phyloP scores from a whole-genome alignment of 2,329 filamentous ascomycete species.

The Cladophialophora immunda region DNA sequence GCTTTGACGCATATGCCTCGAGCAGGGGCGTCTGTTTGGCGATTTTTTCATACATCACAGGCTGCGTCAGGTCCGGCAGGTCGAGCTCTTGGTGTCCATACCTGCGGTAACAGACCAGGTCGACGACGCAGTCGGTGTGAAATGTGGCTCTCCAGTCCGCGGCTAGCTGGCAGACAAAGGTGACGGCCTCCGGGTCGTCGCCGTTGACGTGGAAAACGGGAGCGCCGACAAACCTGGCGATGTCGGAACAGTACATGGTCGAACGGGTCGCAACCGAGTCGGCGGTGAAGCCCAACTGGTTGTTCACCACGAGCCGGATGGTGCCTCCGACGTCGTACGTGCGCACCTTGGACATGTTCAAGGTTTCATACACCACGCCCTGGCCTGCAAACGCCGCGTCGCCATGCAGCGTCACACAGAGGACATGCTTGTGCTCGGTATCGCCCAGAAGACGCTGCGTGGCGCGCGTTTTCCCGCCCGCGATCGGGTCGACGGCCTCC shows the following conservation, averaged over 20 bases:
- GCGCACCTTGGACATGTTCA: constrained; percentile 95
- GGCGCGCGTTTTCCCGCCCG: constrained; percentile 94
- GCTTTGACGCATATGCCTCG: constrained; percentile 89
- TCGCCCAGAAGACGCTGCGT: constrained; percentile 99
- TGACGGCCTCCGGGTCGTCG: constrained; percentile 97
- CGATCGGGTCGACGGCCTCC: constrained; percentile 97
- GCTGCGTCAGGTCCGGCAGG: constrained; percentile 98
- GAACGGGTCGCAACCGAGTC: constrained; percentile 97
- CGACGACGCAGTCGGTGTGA: constrained; percentile 97
- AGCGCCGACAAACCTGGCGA: constrained; percentile 97
- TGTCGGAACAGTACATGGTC: constrained; percentile 98
- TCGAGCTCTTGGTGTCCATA: constrained; percentile 99
- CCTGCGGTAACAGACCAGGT: constrained; percentile 98
- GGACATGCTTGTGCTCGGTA: constrained; percentile 84
- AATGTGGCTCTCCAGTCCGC: constrained; percentile 99
- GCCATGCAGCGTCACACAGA: constrained; percentile 95
- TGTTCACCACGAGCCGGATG: constrained; percentile 97
- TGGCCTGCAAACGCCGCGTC: constrained; percentile 97
- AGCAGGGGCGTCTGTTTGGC: constrained; percentile 82
- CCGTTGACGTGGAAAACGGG: constrained; percentile 99
- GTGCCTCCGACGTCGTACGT: constrained; percentile 97
- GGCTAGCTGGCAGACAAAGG: constrained; percentile 96
- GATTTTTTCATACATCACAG: constrained; percentile 99
- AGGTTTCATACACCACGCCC: constrained; percentile 97
- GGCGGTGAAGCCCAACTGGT: constrained; percentile 99